These are phyloP conservation scores for Marchantia polymorpha DNA, from an alignment of 225 moss, liverwort and hornwort genomes.

Conservation along the genomic window DNA sequence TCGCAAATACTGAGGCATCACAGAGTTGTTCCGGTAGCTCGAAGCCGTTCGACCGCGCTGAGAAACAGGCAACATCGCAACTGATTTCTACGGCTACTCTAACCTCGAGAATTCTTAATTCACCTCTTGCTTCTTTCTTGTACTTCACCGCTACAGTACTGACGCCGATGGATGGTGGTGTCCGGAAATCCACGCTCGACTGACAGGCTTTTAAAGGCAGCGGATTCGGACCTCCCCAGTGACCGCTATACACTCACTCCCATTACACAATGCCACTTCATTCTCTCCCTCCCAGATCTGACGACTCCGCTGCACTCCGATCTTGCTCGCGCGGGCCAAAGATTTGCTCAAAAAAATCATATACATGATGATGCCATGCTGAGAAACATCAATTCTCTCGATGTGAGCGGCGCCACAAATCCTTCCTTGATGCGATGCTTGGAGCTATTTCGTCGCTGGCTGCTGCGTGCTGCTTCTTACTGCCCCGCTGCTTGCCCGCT, in stretches of 20 bases:
- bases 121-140: neutral
- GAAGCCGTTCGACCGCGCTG: constrained; percentile 71
- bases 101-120: neutral
- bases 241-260: neutral
- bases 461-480: neutral
- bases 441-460: neutral
- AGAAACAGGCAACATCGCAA: constrained; percentile 77
- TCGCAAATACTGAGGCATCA: constrained; percentile 81
- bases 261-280: constrained; percentile 19
- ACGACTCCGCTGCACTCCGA: neutral
- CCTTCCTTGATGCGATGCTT: neutral
- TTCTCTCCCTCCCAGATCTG: constrained; percentile 17
- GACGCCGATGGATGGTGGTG: neutral
- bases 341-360: neutral
- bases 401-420: neutral
- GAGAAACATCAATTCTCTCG: neutral
- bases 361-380: constrained; percentile 8
- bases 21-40: constrained; percentile 79
- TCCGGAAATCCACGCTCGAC: neutral
- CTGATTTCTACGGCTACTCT: constrained; percentile 2
- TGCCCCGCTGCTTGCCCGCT: neutral
- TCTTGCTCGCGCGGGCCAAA: neutral
- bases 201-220: neutral
- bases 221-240: neutral
- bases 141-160: neutral